These are phyloP conservation scores for Fraxinus ornus DNA, from an alignment of 305 asterid species.

Conservation along the genomic window DNA sequence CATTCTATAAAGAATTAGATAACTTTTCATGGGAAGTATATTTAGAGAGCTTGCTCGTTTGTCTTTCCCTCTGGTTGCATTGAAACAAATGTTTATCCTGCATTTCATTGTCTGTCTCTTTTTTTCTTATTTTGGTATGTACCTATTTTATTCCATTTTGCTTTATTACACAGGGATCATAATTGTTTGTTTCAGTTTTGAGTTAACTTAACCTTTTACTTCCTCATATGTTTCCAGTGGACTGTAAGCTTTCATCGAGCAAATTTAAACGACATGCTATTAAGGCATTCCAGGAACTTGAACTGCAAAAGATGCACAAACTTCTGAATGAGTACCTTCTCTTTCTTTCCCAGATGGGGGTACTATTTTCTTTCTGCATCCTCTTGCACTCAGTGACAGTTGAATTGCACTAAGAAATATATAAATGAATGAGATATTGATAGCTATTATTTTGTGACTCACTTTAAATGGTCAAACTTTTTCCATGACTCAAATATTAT, in stretches of 20 bases:
- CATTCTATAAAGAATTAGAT: not conserved
- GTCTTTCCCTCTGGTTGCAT: not conserved
- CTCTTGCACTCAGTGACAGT: slow-evolving; percentile 13
- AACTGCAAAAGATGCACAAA: slow-evolving; percentile 52
- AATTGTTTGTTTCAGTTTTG: slow-evolving; percentile 3
- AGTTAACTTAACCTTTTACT: slow-evolving; percentile 19
- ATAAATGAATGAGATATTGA: not conserved
- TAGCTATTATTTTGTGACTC: slow-evolving; percentile 7
- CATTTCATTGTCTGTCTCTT: not conserved
- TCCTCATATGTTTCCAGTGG: slow-evolving; percentile 43
- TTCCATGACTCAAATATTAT: not conserved
- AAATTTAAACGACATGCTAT: slow-evolving; percentile 49
- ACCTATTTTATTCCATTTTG: slow-evolving; percentile 10
- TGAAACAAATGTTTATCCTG: not conserved
- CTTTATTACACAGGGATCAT: slow-evolving; percentile 9
- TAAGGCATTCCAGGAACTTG: slow-evolving; percentile 52
- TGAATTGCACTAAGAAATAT: slow-evolving; percentile 11
- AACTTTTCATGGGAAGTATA: not conserved
- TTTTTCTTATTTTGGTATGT: slow-evolving; percentile 2
- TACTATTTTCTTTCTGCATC: slow-evolving; percentile 31
- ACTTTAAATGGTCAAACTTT: slow-evolving; percentile 14
- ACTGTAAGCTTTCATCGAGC: slow-evolving; percentile 51
- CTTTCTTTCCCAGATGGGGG: slow-evolving; percentile 66
- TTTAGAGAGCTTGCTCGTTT: not conserved
- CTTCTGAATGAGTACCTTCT: slow-evolving; percentile 63